Conservation (phyloP, 225 moss, liverwort and hornwort genomes). For the Thuidium tamariscinum region DNA sequence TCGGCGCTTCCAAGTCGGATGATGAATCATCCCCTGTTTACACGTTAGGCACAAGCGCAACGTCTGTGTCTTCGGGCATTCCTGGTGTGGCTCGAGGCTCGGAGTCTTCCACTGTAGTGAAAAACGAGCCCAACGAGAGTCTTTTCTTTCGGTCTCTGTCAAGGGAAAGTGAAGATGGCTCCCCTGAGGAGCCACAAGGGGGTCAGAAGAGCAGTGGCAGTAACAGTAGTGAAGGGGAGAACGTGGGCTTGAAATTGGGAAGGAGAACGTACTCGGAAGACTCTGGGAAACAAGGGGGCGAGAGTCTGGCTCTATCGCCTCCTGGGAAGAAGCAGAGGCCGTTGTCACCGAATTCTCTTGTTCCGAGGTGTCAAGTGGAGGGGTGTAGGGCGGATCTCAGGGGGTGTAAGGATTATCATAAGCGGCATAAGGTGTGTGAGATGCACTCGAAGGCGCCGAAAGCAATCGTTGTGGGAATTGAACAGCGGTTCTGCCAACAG, state of each 20-base stretch:
- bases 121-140: slow-evolving; percentile 9
- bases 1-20: not conserved
- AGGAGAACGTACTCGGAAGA: slow-evolving; percentile 59
- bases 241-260: slow-evolving; percentile 56
- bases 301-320: not conserved
- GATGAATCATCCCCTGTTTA: slow-evolving; percentile 6
- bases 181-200: not conserved
- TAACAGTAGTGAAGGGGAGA: slow-evolving; percentile 22
- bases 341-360: slow-evolving; percentile 39
- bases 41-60: not conserved
- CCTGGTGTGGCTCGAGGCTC: slow-evolving; percentile 15
- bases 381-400: slow-evolving; percentile 75
- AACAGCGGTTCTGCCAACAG: slow-evolving; percentile 95
- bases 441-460: slow-evolving; percentile 76
- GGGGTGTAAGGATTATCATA: slow-evolving; percentile 73
- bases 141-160: slow-evolving; percentile 7
- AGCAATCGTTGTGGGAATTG: slow-evolving; percentile 50
- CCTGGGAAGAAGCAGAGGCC: slow-evolving; percentile 69
- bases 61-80: slow-evolving; percentile 24
- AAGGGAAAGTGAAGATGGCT: not conserved
- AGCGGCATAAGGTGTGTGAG: slow-evolving; percentile 87
- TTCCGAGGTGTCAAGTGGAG: slow-evolving; percentile 79
- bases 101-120: slow-evolving; percentile 4
- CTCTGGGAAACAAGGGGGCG: not conserved
- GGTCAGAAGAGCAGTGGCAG: slow-evolving; percentile 19